A percentile compares a stretch with the other conserved stretches of the same genome.
Evolutionary conservation across 176 grass and related monocot genomes (phyloP).

Genomic region (bread wheat (Triticum aestivum)): DNA sequence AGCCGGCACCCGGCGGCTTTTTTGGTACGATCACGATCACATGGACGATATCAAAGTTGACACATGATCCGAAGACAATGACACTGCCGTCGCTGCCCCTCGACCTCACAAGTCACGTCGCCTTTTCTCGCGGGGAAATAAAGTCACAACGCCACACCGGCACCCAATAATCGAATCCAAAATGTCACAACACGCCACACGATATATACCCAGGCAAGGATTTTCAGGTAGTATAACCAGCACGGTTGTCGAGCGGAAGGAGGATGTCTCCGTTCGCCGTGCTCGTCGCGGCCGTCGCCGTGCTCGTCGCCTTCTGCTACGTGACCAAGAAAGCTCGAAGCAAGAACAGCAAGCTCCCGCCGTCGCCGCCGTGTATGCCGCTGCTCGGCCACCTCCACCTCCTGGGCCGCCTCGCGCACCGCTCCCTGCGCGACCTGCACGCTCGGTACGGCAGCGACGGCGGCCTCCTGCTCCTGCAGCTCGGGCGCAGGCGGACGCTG

Average conservation of each 20-base stretch:
- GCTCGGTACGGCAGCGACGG: constrained; percentile 20
- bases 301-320: not conserved
- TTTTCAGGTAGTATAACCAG: not conserved
- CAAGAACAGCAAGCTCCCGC: constrained; percentile 24
- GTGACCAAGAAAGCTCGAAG: not conserved
- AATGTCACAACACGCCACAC: too few species aligned
- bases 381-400: not conserved
- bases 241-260: not conserved
- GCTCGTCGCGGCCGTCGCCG: not conserved
- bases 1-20: too few species aligned
- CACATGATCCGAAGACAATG: too few species aligned
- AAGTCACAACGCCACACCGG: too few species aligned
- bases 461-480: constrained; percentile 32
- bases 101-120: too few species aligned
- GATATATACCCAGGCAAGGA: too few species aligned
- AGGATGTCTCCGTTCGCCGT: not conserved
- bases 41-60: too few species aligned
- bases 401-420: constrained; percentile 19
- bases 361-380: constrained; percentile 3
- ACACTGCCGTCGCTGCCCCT: too few species aligned
- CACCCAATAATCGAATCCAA: too few species aligned
- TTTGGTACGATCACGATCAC: too few species aligned
- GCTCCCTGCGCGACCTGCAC: constrained; percentile 32
- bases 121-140: too few species aligned
- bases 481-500: constrained; percentile 10